Conservation (phyloP, 108 stramenopile species). For the Nitzschia putrida region DNA sequence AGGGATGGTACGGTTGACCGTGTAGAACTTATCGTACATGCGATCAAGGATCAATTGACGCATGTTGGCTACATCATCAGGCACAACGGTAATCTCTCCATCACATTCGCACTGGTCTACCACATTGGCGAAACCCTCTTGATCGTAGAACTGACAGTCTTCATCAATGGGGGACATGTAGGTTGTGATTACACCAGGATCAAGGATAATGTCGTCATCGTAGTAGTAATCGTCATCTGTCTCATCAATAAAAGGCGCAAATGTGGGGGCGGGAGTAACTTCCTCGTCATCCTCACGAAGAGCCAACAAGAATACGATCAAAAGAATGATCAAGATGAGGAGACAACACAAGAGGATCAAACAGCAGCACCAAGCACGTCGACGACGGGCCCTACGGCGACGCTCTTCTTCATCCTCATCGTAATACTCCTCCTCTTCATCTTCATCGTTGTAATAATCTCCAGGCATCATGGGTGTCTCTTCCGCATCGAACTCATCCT, state of each 20-base stretch:
- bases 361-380: conserved; percentile 37
- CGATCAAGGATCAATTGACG: conserved; percentile 29
- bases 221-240: conserved; percentile 41
- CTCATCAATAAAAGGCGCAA: conserved; percentile 34
- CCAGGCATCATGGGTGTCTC: conserved; percentile 14
- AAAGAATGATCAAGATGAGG: conserved; percentile 27
- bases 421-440: conserved; percentile 26
- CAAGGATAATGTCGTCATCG: conserved; percentile 41
- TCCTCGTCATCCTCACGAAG: conserved; percentile 8
- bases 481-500: conserved; percentile 12
- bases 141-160: conserved; percentile 28
- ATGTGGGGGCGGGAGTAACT: conserved; percentile 30
- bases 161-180: conserved; percentile 32
- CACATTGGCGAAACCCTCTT: conserved; percentile 34
- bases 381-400: conserved; percentile 27
- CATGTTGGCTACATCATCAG: conserved; percentile 38
- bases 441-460: conserved; percentile 26
- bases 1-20: conserved; percentile 16
- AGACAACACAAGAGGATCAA: conserved; percentile 32
- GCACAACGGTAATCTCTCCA: conserved; percentile 33
- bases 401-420: conserved; percentile 45
- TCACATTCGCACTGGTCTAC: conserved; percentile 47
- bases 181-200: conserved; percentile 29
- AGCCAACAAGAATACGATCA: conserved; percentile 30
- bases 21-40: conserved; percentile 36